These are phyloP conservation scores for Lyophyllum semitale DNA, from an alignment of 768 basidiomycete genomes.

Conservation along the genomic window DNA sequence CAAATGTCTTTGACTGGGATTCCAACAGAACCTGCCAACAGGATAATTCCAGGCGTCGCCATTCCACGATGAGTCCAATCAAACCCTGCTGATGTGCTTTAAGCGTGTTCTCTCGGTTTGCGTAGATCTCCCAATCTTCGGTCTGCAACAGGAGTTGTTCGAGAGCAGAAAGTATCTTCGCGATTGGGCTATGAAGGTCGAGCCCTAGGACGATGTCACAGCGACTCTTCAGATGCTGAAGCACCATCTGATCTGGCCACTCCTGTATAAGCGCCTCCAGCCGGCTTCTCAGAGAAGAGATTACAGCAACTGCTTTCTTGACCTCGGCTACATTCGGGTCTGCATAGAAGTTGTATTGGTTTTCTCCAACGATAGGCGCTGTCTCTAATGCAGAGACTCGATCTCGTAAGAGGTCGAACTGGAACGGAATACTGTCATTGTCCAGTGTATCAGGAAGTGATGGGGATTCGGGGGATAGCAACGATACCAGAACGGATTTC, in stretches of 20 bases:
- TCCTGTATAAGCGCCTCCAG: constrained; percentile 63
- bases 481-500: constrained; percentile 29
- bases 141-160: constrained; percentile 86
- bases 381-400: constrained; percentile 34
- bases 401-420: constrained; percentile 49
- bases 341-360: constrained; percentile 73
- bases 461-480: constrained; percentile 30
- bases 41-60: constrained; percentile 87
- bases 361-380: constrained; percentile 13
- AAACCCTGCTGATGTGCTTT: constrained; percentile 64
- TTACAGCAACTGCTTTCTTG: constrained; percentile 54
- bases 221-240: constrained; percentile 78
- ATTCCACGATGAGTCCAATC: constrained; percentile 76
- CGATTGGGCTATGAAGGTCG: constrained; percentile 69
- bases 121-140: constrained; percentile 96
- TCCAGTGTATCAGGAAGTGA: constrained; percentile 50
- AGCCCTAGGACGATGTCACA: constrained; percentile 67
- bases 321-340: constrained; percentile 78
- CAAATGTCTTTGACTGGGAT: constrained; percentile 61
- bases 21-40: constrained; percentile 85
- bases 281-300: constrained; percentile 52
- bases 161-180: constrained; percentile 77
- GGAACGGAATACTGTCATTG: constrained; percentile 47
- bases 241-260: constrained; percentile 98
- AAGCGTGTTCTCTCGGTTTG: constrained; percentile 89